phyloP scores from a whole-genome alignment of 805 yeast species.

The Wickerhamiella siamensis region DNA sequence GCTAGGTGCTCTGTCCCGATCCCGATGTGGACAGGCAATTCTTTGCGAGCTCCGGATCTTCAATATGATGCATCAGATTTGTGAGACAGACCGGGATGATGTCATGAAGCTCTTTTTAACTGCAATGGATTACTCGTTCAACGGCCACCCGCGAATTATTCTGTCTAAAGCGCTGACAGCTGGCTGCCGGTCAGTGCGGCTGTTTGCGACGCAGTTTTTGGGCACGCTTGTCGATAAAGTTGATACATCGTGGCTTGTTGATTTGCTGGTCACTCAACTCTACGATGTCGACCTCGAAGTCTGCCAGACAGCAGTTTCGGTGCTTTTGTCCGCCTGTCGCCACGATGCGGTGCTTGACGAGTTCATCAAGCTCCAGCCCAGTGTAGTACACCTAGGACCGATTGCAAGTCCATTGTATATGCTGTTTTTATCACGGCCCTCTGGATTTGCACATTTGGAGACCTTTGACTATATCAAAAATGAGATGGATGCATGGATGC shows the following conservation, averaged over 20 bases:
- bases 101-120: constrained; percentile 32
- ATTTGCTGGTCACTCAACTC: constrained; percentile 46
- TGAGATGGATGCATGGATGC: constrained; percentile 59
- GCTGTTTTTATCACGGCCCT: constrained; percentile 46
- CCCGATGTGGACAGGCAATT: constrained; percentile 48
- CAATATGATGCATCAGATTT: constrained; percentile 55
- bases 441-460: constrained; percentile 55
- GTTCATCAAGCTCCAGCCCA: constrained; percentile 42
- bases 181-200: constrained; percentile 37
- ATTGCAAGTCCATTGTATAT: constrained; percentile 44
- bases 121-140: constrained; percentile 43
- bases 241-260: constrained; percentile 32
- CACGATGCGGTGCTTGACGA: constrained; percentile 33
- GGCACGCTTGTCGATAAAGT: constrained; percentile 24
- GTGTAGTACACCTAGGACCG: constrained; percentile 38
- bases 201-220: constrained; percentile 43
- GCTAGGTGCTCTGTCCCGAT: constrained; percentile 55
- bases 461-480: constrained; percentile 44
- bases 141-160: constrained; percentile 54
- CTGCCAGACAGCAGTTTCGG: constrained; percentile 40
- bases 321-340: constrained; percentile 39
- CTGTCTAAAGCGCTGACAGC: constrained; percentile 50
- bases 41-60: constrained; percentile 75
- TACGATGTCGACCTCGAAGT: constrained; percentile 51
- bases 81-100: constrained; percentile 21